These are phyloP conservation scores for Zoysia japonica DNA, from an alignment of 176 grass and related monocot species.

Conservation along the genomic window DNA sequence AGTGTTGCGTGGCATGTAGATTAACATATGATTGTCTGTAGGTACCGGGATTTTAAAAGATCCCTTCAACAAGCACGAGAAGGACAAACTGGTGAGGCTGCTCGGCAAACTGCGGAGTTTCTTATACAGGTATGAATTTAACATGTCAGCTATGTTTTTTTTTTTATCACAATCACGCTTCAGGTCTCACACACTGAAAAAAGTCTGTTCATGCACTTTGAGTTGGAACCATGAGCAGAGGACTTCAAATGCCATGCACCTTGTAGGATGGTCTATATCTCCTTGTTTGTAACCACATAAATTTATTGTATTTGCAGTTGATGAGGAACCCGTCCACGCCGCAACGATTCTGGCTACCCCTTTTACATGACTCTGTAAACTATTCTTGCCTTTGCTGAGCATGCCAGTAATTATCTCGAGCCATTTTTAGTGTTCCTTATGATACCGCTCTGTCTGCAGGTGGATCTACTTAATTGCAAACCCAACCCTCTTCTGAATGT, in stretches of 20 bases:
- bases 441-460: conserved; percentile 38
- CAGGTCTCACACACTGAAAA: neutral
- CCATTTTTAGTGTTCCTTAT: neutral
- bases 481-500: conserved; percentile 57
- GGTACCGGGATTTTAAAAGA: conserved; percentile 93
- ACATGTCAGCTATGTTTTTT: neutral
- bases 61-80: conserved; percentile 73
- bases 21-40: conserved; percentile 54
- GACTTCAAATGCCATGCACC: conserved; percentile 16
- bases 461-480: conserved; percentile 76
- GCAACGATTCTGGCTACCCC: conserved; percentile 90
- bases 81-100: conserved; percentile 58
- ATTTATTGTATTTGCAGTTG: conserved; percentile 60
- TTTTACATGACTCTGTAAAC: conserved; percentile 82
- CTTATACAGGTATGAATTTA: conserved; percentile 68
- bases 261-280: conserved; percentile 1
- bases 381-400: conserved; percentile 19
- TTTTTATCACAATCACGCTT: neutral
- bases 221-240: neutral
- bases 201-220: conserved; percentile 5
- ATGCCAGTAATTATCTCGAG: neutral
- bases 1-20: neutral
- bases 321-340: conserved; percentile 93
- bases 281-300: conserved; percentile 12
- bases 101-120: conserved; percentile 66